phyloP scores from a whole-genome alignment of 2,329 filamentous ascomycete genomes.

The Phyllosticta citribraziliensis region DNA sequence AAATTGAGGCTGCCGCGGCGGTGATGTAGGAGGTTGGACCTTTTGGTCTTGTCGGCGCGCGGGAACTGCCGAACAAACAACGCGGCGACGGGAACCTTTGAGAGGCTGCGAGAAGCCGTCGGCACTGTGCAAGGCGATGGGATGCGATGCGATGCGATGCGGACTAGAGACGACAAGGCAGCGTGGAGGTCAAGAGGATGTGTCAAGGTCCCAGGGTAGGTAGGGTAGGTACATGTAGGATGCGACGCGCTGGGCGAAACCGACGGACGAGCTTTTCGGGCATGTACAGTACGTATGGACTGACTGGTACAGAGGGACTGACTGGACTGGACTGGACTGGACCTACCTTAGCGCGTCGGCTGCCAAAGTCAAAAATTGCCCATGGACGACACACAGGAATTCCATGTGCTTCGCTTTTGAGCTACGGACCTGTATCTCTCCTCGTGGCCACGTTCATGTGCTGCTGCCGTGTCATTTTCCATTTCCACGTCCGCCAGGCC shows the following conservation, averaged over 20 bases:
- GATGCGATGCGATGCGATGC: not conserved
- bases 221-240: not conserved
- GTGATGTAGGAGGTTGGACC: conserved; percentile 5
- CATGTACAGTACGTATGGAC: not conserved
- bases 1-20: conserved; percentile 6
- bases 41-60: not conserved
- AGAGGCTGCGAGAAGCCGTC: not conserved
- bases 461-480: not conserved
- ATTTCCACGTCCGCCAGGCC: not conserved
- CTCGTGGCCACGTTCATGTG: not conserved
- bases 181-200: not conserved
- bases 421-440: not conserved
- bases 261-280: not conserved
- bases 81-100: not conserved
- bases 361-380: not conserved
- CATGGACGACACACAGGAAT: not conserved
- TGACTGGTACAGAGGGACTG: too few relatives aligned
- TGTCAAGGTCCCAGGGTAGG: not conserved
- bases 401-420: not conserved
- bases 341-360: not conserved
- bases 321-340: not conserved
- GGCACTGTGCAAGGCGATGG: not conserved
- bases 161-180: not conserved
- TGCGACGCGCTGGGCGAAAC: not conserved
- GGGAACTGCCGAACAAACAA: conserved; percentile 6